A percentile compares a stretch with the other conserved stretches of the same genome.
Evolutionary conservation across 345 rosid species (phyloP).

Genomic region (Pistacia vera): DNA sequence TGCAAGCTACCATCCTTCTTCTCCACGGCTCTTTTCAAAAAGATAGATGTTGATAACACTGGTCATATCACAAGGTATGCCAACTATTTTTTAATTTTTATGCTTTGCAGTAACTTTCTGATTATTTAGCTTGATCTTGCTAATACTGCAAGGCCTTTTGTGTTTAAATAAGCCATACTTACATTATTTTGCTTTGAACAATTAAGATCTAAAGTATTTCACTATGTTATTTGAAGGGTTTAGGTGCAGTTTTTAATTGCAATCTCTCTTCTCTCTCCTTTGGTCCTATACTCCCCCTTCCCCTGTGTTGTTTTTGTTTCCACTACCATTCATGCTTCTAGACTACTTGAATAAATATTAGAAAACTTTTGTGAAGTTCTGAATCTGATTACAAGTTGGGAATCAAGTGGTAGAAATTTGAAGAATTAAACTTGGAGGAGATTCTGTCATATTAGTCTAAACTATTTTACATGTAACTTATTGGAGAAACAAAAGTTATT

Average conservation of each 20-base stretch:
- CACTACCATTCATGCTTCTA: not conserved
- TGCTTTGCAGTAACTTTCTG: not conserved
- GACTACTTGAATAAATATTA: not conserved
- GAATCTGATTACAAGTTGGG: not conserved
- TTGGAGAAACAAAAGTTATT: too few species aligned
- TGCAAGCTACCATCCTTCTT: conserved; percentile 95
- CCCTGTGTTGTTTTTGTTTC: not conserved
- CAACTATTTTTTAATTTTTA: not conserved
- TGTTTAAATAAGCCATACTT: not conserved
- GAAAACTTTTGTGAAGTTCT: not conserved
- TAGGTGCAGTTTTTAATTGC: not conserved
- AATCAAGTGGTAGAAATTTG: not conserved
- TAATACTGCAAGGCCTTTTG: not conserved
- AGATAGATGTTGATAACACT: conserved; percentile 65
- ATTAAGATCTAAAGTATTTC: not conserved
- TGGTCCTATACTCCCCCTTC: not conserved
- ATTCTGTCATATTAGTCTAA: not conserved
- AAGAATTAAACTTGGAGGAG: not conserved
- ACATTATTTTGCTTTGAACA: not conserved
- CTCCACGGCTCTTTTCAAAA: conserved; percentile 69
- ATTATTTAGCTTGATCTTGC: not conserved
- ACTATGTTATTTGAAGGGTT: not conserved
- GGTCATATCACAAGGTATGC: conserved; percentile 76
- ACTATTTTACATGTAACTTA: too few species aligned
- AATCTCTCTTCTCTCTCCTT: not conserved